Base-by-base conservation (phyloP, 331 rosid species). In the Stylosanthes scabra region DNA sequence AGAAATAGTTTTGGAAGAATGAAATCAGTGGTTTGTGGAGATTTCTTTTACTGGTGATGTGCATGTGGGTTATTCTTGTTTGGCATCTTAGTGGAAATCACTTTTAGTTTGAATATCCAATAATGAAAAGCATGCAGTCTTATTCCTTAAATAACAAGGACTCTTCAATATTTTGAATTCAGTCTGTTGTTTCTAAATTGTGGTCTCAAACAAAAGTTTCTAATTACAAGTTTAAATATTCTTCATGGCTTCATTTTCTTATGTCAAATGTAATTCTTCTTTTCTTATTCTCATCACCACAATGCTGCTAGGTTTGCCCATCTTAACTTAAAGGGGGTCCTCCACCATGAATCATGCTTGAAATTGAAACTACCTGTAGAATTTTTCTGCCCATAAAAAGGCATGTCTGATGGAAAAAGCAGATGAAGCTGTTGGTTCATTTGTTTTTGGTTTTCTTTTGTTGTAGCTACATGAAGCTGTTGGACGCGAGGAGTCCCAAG, bases 401-500 rank as follows among this genome's bases (percentile, higher is more conserved):
- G 37, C 68, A 71, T 47, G 9, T 75, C 57, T 66, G 37, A 41
- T 57, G 71, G 25, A 20, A 50, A 60, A 66, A 74, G 41, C 25
- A 14, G 15, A 14, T 59, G 62, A 57, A 52, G n/a, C 54, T 61
- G 37, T 44, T 52, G 31, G 49, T 68, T 31, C 60, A 57, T 50
- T 59, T 68, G 45, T 44, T 72, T 51, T 45, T 57, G 59, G 62
- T 34, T 74, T 66, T 59, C 49, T 76, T 70, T 29, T 74, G 66
- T 59, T 73, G 47, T 70, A 94, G 99, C 64, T 85, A 39, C 99
- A 94, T 65, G 97, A 94, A 82, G 97, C 97, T 59, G 45, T 94
- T 77, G 96, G 82, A 20, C 93, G 97, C 1, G 99, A 88, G 88
- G 91, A 84, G 75, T 91, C 97, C 13, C 76, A 63, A 25, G 92